These are phyloP conservation scores for Neopestalotiopsis sp. DNA, from an alignment of 2,329 filamentous ascomycete species.

Conservation along the genomic window DNA sequence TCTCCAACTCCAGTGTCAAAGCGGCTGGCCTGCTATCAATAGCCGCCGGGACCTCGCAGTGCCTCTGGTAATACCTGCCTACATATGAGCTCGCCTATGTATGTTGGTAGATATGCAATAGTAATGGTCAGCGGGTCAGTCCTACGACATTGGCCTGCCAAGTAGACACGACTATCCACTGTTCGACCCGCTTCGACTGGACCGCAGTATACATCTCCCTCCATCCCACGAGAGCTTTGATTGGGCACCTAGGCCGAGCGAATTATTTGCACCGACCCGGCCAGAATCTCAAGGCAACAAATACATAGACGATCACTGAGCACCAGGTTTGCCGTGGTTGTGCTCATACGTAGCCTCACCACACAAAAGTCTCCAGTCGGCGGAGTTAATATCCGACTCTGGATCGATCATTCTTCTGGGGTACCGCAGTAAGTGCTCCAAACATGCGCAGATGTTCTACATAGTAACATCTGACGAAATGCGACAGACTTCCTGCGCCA, in stretches of 20 bases:
- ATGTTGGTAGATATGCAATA: not conserved
- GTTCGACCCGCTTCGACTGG: not conserved
- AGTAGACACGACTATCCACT: not conserved
- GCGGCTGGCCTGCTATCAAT: constrained; percentile 6
- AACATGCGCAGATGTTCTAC: not conserved
- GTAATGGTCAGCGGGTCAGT: not conserved
- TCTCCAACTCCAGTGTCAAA: constrained; percentile 2
- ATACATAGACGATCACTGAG: not conserved
- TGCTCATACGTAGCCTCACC: not conserved
- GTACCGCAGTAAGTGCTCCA: not conserved
- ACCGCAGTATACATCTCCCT: not conserved
- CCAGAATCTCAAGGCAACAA: not conserved
- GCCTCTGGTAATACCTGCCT: not conserved
- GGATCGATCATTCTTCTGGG: not conserved
- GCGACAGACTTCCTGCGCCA: not conserved
- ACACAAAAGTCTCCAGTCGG: not conserved
- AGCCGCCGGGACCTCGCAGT: constrained; percentile 4
- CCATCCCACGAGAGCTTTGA: not conserved
- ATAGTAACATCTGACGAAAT: not conserved
- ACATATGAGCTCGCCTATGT: not conserved
- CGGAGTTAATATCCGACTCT: not conserved
- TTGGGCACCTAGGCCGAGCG: not conserved
- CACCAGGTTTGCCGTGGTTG: not conserved
- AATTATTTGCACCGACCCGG: constrained; percentile 1
- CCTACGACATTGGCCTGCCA: not conserved